Percentiles rank a stretch among this genome's conserved stretches.
phyloP scores from a whole-genome alignment of 2,329 filamentous ascomycete species.

The Calonectria honghensis region DNA sequence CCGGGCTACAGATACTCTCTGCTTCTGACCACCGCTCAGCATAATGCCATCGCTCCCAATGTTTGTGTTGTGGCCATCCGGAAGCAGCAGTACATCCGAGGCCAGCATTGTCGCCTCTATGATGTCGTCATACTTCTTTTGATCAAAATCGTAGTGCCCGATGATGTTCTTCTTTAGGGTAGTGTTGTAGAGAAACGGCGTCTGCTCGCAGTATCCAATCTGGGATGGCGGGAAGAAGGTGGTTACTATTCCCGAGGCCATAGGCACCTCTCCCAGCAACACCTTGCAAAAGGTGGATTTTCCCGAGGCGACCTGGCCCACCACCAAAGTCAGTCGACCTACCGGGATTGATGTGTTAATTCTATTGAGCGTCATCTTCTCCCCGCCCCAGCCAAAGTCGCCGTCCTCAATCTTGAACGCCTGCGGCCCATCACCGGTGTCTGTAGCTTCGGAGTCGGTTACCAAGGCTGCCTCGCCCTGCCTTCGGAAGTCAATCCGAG shows the following conservation, averaged over 20 bases:
- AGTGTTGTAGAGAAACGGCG: conserved; percentile 59
- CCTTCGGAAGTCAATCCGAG: conserved; percentile 50
- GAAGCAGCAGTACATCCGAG: conserved; percentile 57
- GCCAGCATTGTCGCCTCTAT: conserved; percentile 59
- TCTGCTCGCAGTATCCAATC: conserved; percentile 60
- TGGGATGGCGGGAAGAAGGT: conserved; percentile 40
- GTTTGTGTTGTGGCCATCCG: conserved; percentile 60
- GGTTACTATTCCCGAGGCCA: conserved; percentile 44
- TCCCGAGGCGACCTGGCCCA: conserved; percentile 61
- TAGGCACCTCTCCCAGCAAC: conserved; percentile 57
- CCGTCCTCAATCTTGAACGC: conserved; percentile 49
- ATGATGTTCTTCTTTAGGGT: conserved; percentile 63
- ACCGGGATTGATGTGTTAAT: conserved; percentile 46
- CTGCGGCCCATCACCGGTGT: fast-evolving
- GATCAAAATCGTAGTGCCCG: conserved; percentile 57
- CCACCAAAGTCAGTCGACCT: conserved; percentile 57
- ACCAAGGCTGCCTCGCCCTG: background rate
- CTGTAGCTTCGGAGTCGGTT: conserved; percentile 36
- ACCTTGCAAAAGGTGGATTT: conserved; percentile 63
- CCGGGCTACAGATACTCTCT: conserved; percentile 63
- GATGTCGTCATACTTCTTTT: conserved; percentile 59
- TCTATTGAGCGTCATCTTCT: conserved; percentile 47
- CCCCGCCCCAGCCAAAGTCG: conserved; percentile 54
- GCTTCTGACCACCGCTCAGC: conserved; percentile 65
- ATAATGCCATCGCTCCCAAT: conserved; percentile 65